Evolutionary conservation across 139 green algal genomes (phyloP).

Genomic region (Chlamydomonas sp.): DNA sequence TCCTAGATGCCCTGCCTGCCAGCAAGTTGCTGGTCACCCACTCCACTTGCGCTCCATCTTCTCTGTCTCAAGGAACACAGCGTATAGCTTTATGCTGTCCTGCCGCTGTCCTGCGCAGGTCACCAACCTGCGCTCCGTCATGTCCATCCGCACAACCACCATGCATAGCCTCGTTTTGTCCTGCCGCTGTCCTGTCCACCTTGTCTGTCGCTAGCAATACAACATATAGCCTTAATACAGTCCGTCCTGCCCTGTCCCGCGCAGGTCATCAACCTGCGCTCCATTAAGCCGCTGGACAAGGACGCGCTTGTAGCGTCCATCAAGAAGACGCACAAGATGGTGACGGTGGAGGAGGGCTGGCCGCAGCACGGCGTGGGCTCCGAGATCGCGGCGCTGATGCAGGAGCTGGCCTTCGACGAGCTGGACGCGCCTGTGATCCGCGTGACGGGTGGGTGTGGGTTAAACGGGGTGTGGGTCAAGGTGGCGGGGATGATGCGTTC

Average conservation of each 20-base stretch:
- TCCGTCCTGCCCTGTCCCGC: not conserved
- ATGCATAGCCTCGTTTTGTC: too few relatives aligned
- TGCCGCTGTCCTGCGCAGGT: too few relatives aligned
- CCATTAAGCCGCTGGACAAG: slow-evolving; percentile 94
- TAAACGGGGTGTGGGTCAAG: not conserved
- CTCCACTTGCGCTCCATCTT: too few relatives aligned
- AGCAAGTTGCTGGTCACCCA: too few relatives aligned
- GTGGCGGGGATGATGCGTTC: not conserved
- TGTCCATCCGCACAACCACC: too few relatives aligned
- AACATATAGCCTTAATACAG: too few relatives aligned
- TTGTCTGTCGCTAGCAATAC: too few relatives aligned
- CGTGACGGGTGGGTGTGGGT: slow-evolving; percentile 77
- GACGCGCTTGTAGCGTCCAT: slow-evolving; percentile 86
- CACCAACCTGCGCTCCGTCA: too few relatives aligned
- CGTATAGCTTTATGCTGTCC: too few relatives aligned
- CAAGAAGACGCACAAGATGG: slow-evolving; percentile 90
- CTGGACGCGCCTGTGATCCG: slow-evolving; percentile 94
- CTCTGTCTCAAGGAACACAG: too few relatives aligned
- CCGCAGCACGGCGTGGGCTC: slow-evolving; percentile 90
- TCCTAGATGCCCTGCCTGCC: too few relatives aligned
- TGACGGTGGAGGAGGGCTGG: slow-evolving; percentile 98
- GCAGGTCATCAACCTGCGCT: slow-evolving; percentile 96
- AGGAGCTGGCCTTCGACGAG: slow-evolving; percentile 97
- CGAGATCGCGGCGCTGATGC: slow-evolving; percentile 86
- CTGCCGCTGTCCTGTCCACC: too few relatives aligned